Evolutionary conservation across 768 basidiomycete genomes (phyloP), one percentile per base, ranked within the genome.

Genomic region (Mycena amicta): DNA sequence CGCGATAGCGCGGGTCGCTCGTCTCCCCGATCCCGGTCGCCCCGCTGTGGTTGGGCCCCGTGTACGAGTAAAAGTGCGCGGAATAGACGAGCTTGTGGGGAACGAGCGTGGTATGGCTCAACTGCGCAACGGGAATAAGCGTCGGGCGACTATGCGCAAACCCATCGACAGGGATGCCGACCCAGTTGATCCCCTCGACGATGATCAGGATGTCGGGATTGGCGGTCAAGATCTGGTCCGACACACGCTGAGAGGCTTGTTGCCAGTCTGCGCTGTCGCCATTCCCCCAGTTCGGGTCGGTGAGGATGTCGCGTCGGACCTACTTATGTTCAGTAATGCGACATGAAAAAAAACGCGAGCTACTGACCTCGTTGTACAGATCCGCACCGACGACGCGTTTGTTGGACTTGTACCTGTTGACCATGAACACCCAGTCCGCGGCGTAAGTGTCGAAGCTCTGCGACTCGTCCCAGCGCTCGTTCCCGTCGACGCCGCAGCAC

Each of bases 111-210:
- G 63, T 64, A 52, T 58, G 59, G 49, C 59, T 61, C 4, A 64
- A 50, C 3, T 5, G 5, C 5, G 23, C 30, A 0, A 61, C 63
- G 16, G 63, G 63, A 6, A 30, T 58, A 8, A 64, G 51, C 1
- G 56, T 61, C 1, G 63, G 63, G 6, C 63, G 63, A 16, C 56
- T 27, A 41, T 64, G 63, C 4, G 63, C n/a, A 23, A 64, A 20
- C 25, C 63, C 63, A 47, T 64, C 59, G 33, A 64, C 60, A 18
- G 63, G 63, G 20, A 64, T 25, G 2, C 63, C 63, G 30, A 50
- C 52, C 63, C 63, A 64, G 54, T 64, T 64, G 29, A 64, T 64
- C 3, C 63, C 59, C 41, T 64, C 63, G 37, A 64, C 60, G 40
- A 64, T 58, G 27, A 61, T 58, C 18, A 64, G 50, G 23, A 64